A percentile compares a stretch with the other conserved stretches of the same genome.
phyloP scores from a whole-genome alignment of 78 protist species.

The Tieghemostelium lacteum region DNA sequence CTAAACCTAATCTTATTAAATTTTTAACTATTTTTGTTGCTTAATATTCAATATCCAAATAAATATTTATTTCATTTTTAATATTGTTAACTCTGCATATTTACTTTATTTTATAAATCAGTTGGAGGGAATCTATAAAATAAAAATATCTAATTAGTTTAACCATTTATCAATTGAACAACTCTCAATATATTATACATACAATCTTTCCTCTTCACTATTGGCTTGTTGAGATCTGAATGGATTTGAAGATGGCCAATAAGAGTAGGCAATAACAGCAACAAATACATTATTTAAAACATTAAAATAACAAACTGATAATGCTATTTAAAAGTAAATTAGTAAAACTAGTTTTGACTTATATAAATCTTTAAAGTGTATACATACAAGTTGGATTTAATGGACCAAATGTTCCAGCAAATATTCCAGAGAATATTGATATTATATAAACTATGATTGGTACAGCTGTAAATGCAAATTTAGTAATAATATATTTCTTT shows the following conservation, averaged over 20 bases:
- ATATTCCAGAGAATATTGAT: slow-evolving; percentile 38
- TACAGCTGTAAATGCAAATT: slow-evolving; percentile 34
- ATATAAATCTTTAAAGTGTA: not conserved
- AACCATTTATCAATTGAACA: too few species aligned
- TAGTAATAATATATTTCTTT: slow-evolving; percentile 5
- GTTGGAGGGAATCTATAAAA: too few species aligned
- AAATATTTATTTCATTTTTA: too few species aligned
- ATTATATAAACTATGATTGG: slow-evolving; percentile 44
- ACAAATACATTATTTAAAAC: slow-evolving; percentile 55
- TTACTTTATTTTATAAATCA: too few species aligned
- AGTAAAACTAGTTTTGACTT: not conserved
- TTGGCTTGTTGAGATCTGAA: not conserved
- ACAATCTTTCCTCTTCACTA: slow-evolving; percentile 5
- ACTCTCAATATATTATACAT: not conserved
- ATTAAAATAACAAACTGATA: slow-evolving; percentile 28
- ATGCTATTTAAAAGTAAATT: slow-evolving; percentile 7
- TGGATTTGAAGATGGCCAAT: slow-evolving; percentile 59
- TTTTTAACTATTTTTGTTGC: too few species aligned
- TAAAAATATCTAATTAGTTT: too few species aligned
- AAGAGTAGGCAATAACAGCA: slow-evolving; percentile 36
- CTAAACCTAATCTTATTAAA: too few species aligned
- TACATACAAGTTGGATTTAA: slow-evolving; percentile 40
- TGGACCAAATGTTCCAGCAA: slow-evolving; percentile 81
- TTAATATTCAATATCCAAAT: too few species aligned
- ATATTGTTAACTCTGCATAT: too few species aligned